phyloP scores from a whole-genome alignment of 495 filamentous ascomycete species.

The Pyrenula massariospora region DNA sequence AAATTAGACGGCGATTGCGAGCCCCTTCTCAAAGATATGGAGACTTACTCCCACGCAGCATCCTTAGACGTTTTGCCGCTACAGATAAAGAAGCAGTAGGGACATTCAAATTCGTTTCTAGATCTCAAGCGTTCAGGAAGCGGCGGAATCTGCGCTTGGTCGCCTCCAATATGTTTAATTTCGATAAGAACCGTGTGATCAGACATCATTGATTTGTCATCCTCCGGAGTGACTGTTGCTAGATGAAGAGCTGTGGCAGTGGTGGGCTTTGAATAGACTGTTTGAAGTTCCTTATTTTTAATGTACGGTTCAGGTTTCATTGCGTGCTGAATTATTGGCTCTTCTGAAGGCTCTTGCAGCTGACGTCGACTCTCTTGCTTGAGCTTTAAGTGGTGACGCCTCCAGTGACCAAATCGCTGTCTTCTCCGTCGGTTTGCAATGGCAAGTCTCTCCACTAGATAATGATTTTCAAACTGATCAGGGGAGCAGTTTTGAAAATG shows the following conservation, averaged over 20 bases:
- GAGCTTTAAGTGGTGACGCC: slow-evolving; percentile 11
- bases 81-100: slow-evolving; percentile 13
- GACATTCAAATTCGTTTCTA: slow-evolving; percentile 8
- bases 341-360: not conserved
- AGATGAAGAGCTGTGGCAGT: slow-evolving; percentile 2
- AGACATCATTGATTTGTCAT: slow-evolving; percentile 1
- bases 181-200: slow-evolving; percentile 3
- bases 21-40: not conserved
- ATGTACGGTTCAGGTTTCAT: not conserved
- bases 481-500: not conserved
- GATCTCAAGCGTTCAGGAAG: slow-evolving; percentile 1
- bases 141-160: slow-evolving; percentile 6
- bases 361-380: not conserved
- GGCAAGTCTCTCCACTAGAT: slow-evolving; percentile 10
- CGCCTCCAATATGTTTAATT: slow-evolving; percentile 1
- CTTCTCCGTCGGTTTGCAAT: slow-evolving; percentile 10
- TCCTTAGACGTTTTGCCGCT: slow-evolving; percentile 3
- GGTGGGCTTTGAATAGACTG: slow-evolving; percentile 4
- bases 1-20: not conserved
- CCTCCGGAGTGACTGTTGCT: not conserved
- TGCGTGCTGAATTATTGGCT: not conserved
- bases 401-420: slow-evolving; percentile 17
- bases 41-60: slow-evolving; percentile 5
- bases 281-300: not conserved
- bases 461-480: slow-evolving; percentile 1